Base-by-base conservation (phyloP, 2,329 filamentous ascomycete genomes). In the Venturia nashicola region DNA sequence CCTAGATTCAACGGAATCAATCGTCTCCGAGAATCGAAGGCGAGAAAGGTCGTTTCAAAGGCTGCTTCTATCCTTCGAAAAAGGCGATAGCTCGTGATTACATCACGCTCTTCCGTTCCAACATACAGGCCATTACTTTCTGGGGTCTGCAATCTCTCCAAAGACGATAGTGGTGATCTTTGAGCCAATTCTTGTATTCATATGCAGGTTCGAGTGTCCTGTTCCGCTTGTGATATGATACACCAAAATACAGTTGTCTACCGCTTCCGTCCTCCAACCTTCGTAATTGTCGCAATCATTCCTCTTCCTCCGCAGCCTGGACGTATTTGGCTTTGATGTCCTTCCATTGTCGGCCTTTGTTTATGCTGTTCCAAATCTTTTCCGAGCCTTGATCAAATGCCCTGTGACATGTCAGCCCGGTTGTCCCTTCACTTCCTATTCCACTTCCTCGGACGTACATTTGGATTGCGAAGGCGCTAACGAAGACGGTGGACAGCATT, bases 261-360 rank as follows among this genome's bases (percentile, higher is more conserved):
- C 36, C 42, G 59, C 16, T 43, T 46, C 27, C 20, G 14, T 36
- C 27, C 39, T 39, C 59, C 16, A n/a, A n/a, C 2, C 5, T 5
- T 16, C 36, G n/a, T 9, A 27, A 20, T 3, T 43, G 55, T 43
- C 20, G 63, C 67, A 76, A 72, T 51, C 76, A 78, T 66, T 87
- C 86, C 68, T 87, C 84, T 68, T 86, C 86, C 68, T 89, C 86
- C 64, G 81, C 84, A 66, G 82, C 82, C 78, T 89, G 74, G 72
- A 96, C 77, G 78, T 96, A 99, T 78, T 84, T 87, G 77, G 87
- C 80, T 80, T 95, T 93, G 82, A 99, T 97, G 77, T 99, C 94
- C 85, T 97, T 97, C 94, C 94, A 97, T 95, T 97, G 93, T 74
- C 93, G 91, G 72, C 94, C 94, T 73, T 83, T 84, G 86, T 99